phyloP scores from a whole-genome alignment of 208 protist species.

The Leishmania mexicana region DNA sequence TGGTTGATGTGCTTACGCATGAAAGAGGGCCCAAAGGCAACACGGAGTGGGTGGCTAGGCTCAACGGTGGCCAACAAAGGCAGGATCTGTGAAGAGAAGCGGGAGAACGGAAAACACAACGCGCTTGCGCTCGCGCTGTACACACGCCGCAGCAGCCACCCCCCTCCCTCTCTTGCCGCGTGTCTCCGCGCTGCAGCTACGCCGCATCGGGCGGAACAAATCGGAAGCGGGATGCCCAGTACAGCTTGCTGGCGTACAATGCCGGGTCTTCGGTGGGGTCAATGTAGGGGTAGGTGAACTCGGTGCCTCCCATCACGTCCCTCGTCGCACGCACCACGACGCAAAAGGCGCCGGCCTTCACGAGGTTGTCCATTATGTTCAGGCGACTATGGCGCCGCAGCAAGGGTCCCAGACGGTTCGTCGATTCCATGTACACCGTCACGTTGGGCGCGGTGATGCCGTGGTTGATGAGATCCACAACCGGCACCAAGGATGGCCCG shows the following conservation, averaged over 20 bases:
- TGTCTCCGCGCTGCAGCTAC: not conserved
- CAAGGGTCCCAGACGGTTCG: slow-evolving; percentile 11
- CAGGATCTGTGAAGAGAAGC: too few relatives aligned
- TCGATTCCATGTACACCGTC: slow-evolving; percentile 36
- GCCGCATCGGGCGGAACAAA: slow-evolving; percentile 36
- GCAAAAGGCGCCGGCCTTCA: slow-evolving; percentile 39
- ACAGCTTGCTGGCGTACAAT: slow-evolving; percentile 47
- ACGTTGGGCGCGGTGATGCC: slow-evolving; percentile 48
- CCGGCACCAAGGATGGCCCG: slow-evolving; percentile 72
- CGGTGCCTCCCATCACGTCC: slow-evolving; percentile 36
- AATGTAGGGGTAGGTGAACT: slow-evolving; percentile 73
- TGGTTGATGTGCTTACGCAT: not conserved
- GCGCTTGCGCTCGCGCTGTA: not conserved
- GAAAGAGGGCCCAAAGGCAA: not conserved
- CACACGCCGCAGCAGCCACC: not conserved
- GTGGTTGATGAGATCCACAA: slow-evolving; percentile 85
- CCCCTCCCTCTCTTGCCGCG: too few relatives aligned
- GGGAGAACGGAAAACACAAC: not conserved
- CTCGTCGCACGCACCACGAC: slow-evolving; percentile 48
- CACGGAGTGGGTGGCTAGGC: not conserved
- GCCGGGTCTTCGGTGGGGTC: slow-evolving; percentile 36
- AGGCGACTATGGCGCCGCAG: slow-evolving; percentile 28
- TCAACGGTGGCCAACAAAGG: too few relatives aligned
- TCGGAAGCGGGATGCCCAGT: slow-evolving; percentile 74
- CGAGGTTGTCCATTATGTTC: slow-evolving; percentile 22